Conservation (phyloP, 164 flowering plant species). For the Vitis rupestris region DNA sequence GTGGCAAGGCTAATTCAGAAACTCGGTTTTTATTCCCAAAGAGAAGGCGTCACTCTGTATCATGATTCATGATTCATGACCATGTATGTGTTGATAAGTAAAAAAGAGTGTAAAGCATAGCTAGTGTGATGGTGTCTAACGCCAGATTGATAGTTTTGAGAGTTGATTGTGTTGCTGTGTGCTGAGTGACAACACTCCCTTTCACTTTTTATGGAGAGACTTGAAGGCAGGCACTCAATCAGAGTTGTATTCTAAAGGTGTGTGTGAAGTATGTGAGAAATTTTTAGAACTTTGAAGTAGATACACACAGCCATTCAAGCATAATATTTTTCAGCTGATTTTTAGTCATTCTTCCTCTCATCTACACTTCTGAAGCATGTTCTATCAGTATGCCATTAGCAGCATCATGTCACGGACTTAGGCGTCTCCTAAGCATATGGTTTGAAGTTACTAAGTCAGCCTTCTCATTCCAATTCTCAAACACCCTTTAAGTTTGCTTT, state of each 20-base stretch:
- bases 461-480: no score
- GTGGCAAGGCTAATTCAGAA: slow-evolving; percentile 55
- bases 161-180: slow-evolving; percentile 11
- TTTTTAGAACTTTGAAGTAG: background rate
- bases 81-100: background rate
- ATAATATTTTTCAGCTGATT: background rate
- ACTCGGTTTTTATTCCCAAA: slow-evolving; percentile 66
- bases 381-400: no score
- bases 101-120: slow-evolving; percentile 31
- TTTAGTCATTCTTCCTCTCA: background rate
- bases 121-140: slow-evolving; percentile 22
- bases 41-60: slow-evolving; percentile 65
- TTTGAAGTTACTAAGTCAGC: no score
- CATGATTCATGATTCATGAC: slow-evolving; percentile 21
- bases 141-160: slow-evolving; percentile 16
- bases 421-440: no score
- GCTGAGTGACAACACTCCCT: slow-evolving; percentile 6
- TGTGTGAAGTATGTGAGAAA: background rate
- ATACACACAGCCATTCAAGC: background rate
- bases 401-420: no score
- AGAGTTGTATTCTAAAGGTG: background rate
- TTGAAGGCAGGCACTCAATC: slow-evolving; percentile 4
- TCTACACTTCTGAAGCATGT: background rate
- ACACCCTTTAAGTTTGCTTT: no score
- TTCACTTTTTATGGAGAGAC: slow-evolving; percentile 5